Base-by-base conservation (phyloP, 2,329 filamentous ascomycete genomes). In the Aspergillus proliferans region DNA sequence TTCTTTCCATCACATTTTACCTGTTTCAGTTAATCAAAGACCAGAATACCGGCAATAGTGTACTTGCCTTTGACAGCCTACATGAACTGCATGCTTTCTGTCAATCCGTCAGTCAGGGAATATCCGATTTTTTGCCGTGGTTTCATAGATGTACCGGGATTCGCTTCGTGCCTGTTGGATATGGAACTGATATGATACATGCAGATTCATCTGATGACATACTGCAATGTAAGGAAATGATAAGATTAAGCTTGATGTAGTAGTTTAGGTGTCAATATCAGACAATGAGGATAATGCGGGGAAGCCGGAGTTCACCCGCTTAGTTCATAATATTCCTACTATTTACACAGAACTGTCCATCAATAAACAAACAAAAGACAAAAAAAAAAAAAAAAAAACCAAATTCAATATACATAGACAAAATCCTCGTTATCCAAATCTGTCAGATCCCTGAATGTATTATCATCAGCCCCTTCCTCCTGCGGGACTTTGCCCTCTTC, bases 391-490 rank as follows among this genome's bases (percentile, higher is more conserved):
- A 15, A 5, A 40, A 15, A 14, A 42, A 19, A 46, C 30, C 9
- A 28, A 42, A 14, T 10, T 42, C 38, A 77, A 45, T 72, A 81
- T 2, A 84, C 73, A 63, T 80, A 85, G 6, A 84, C 72, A 57
- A 85, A 85, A 52, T 84, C 81, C 58, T 84, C 81, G 52, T 84
- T 84, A 64, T 78, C 70, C 57, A 79, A 63, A 60, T 84, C 81
- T 14, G 80, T 84, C 15, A 78, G 64, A 59, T 86, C 82, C 45
- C 78, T 76, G 58, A 81, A 80, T 1, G 76, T 74, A 54, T 77
- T 73, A 22, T 79, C 74, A 1, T 75, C 71, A 9, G 63, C 59
- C 3, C 56, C 58, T 19, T 48, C 58, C 47, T 63, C 61, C 33
- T 56, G 59, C 2, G 54, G 56, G 19, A 52, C 52, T 4, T 61